Percentiles rank a stretch among this genome's conserved stretches.
phyloP scores from a whole-genome alignment of 495 filamentous ascomycete genomes.

The Aspergillus mulundensis region DNA sequence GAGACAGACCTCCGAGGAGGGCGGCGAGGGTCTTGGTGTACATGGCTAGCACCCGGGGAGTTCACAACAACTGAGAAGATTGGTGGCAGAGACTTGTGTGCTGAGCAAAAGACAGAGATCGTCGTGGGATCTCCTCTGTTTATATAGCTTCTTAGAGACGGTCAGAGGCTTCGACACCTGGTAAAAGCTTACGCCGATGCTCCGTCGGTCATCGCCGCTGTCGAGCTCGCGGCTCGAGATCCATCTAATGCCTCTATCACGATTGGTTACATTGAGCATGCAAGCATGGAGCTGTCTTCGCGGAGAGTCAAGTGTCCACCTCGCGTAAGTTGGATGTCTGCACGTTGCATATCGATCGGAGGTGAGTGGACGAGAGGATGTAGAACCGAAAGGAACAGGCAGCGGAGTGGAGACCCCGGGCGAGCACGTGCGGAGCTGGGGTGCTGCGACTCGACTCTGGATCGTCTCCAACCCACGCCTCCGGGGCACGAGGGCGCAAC shows the following conservation, averaged over 20 bases:
- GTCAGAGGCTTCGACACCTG: background rate
- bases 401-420: background rate
- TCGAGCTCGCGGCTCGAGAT: background rate
- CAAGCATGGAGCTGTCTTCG: background rate
- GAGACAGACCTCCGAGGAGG: constrained; percentile 23
- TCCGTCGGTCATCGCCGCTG: background rate
- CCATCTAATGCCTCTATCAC: background rate
- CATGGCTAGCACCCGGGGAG: constrained; percentile 13
- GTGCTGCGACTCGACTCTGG: background rate
- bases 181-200: background rate
- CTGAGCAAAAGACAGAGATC: constrained; percentile 1
- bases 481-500: background rate
- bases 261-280: constrained; percentile 6
- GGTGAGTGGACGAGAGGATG: constrained; percentile 9
- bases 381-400: background rate
- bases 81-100: background rate
- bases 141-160: constrained; percentile 3
- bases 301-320: constrained; percentile 3
- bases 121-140: background rate
- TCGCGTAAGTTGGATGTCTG: background rate
- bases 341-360: constrained; percentile 14
- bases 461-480: background rate
- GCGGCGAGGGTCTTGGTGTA: constrained; percentile 17
- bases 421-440: constrained; percentile 2
- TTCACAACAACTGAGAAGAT: background rate